Evolutionary conservation across 2,329 filamentous ascomycete species (phyloP).

Genomic region (Ascochyta clinopodiicola): DNA sequence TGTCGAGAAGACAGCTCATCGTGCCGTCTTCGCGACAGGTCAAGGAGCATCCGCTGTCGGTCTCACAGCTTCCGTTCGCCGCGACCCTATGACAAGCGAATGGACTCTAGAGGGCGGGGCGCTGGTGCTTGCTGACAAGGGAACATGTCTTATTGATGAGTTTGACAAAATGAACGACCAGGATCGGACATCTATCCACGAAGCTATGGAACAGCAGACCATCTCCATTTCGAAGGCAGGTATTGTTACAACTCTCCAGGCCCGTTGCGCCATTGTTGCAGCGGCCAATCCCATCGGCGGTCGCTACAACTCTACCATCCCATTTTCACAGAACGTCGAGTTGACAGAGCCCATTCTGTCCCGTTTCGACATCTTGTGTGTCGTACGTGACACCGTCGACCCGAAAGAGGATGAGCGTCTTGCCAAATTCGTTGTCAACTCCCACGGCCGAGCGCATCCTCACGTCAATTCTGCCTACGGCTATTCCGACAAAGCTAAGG

Average conservation of each 20-base stretch:
- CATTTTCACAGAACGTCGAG: slow-evolving; percentile 95
- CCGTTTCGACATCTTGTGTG: slow-evolving; percentile 96
- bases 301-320: slow-evolving; percentile 94
- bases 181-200: slow-evolving; percentile 96
- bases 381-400: slow-evolving; percentile 94
- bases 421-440: slow-evolving; percentile 92
- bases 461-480: slow-evolving; percentile 50
- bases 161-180: slow-evolving; percentile 99
- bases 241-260: slow-evolving; percentile 96
- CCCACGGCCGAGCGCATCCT: slow-evolving; percentile 89
- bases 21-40: slow-evolving; percentile 95
- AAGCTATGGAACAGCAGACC: slow-evolving; percentile 99
- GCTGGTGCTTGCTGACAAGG: slow-evolving; percentile 90
- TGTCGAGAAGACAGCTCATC: slow-evolving; percentile 94
- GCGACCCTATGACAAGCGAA: slow-evolving; percentile 92
- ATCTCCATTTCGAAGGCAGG: slow-evolving; percentile 99
- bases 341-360: slow-evolving; percentile 96
- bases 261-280: slow-evolving; percentile 93
- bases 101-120: slow-evolving; percentile 98
- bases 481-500: slow-evolving; percentile 33
- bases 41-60: slow-evolving; percentile 97
- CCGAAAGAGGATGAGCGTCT: slow-evolving; percentile 90
- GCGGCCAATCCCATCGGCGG: slow-evolving; percentile 96
- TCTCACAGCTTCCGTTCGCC: slow-evolving; percentile 94
- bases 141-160: slow-evolving; percentile 95